Percentiles rank a stretch among this genome's conserved stretches.
Conservation (phyloP, 257 asterid genomes). For the Striga asiatica region DNA sequence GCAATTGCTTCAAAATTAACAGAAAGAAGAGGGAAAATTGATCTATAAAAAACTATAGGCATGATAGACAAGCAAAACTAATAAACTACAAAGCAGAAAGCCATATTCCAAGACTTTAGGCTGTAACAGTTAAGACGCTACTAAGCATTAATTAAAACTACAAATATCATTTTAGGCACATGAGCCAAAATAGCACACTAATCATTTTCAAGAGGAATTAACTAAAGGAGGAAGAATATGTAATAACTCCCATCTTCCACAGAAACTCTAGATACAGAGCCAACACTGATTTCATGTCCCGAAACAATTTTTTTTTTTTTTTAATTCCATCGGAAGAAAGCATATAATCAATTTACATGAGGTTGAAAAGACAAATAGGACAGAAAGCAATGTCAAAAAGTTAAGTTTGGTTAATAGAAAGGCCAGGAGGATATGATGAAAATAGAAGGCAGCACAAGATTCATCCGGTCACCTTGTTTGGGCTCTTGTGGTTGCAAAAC, state of each 20-base stretch:
- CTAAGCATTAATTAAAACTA: neutral
- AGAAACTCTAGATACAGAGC: neutral
- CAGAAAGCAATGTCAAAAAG: neutral
- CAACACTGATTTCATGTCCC: too few relatives aligned
- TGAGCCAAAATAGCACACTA: neutral
- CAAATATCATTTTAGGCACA: slow-evolving; percentile 8
- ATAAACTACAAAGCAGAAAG: slow-evolving; percentile 1
- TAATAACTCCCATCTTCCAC: neutral
- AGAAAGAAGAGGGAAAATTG: slow-evolving; percentile 9
- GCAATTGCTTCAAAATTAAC: slow-evolving; percentile 21
- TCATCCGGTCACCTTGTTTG: slow-evolving; percentile 1
- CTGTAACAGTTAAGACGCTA: neutral
- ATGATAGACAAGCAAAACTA: slow-evolving; percentile 11
- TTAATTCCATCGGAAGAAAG: neutral
- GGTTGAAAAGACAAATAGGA: neutral
- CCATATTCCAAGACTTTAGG: neutral
- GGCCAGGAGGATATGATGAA: neutral
- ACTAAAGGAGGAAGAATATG: neutral
- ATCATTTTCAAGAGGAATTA: neutral
- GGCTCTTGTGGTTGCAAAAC: slow-evolving; percentile 6
- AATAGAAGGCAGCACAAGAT: neutral
- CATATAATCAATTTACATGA: neutral
- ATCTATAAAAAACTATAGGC: slow-evolving; percentile 6
- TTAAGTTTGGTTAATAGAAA: neutral
- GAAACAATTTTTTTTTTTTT: too few relatives aligned